Evolutionary conservation across 2,329 filamentous ascomycete genomes (phyloP).

Genomic region (Orbilia oligospora): DNA sequence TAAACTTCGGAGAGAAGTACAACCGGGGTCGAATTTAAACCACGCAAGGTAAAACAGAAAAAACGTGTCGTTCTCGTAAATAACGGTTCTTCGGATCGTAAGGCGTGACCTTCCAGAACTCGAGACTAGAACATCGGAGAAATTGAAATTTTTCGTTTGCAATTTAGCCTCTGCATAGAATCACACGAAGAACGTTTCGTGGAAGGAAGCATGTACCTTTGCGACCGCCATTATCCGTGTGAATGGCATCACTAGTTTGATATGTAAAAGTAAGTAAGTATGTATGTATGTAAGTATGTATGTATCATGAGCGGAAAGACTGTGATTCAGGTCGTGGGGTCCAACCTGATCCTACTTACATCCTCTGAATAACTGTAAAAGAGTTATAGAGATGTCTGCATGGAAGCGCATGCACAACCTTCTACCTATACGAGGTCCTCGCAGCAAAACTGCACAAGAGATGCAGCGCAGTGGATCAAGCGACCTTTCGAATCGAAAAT

Average conservation of each 20-base stretch:
- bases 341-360: conserved; percentile 13
- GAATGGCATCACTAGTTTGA: no score
- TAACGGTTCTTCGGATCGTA: conserved; percentile 46
- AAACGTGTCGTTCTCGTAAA: conserved; percentile 21
- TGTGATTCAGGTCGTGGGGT: conserved; percentile 17
- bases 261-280: no score
- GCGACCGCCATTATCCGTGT: conserved; percentile 42
- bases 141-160: conserved; percentile 56
- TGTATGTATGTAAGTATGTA: no score
- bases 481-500: conserved; percentile 39
- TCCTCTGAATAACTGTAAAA: not conserved
- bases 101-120: conserved; percentile 60
- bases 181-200: conserved; percentile 59
- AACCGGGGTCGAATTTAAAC: conserved; percentile 15
- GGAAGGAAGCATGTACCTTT: no score
- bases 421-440: conserved; percentile 47
- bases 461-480: conserved; percentile 51
- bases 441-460: conserved; percentile 33
- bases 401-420: conserved; percentile 39
- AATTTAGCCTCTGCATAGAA: conserved; percentile 61
- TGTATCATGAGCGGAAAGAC: conserved; percentile 46
- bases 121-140: conserved; percentile 48
- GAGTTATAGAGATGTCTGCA: conserved; percentile 15
- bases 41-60: conserved; percentile 16
- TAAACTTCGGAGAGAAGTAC: conserved; percentile 58